Conservation (phyloP, 306 rosid genomes). For the Inga leiocalycina region DNA sequence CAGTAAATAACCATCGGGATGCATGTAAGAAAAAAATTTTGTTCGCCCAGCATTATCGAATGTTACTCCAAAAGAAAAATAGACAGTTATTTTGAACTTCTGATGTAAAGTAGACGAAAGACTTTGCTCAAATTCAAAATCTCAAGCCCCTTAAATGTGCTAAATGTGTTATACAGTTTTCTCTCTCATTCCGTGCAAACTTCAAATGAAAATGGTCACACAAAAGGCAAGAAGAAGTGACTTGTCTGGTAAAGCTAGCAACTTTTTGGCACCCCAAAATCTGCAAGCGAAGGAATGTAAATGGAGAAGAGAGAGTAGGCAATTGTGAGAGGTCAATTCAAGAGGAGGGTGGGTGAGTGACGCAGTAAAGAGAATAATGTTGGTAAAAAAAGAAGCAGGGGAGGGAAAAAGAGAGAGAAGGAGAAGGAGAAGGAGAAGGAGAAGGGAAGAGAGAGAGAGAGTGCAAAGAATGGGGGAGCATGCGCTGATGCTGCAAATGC, state of each 20-base stretch:
- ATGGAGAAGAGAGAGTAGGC: neutral
- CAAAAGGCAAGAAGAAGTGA: neutral
- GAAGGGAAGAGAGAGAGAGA: neutral
- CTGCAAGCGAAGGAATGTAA: neutral
- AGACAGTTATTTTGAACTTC: neutral
- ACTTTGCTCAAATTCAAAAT: neutral
- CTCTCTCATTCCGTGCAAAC: neutral
- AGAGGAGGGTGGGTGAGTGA: neutral
- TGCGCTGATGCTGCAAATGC: slow-evolving; percentile 39
- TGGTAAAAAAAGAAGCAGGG: neutral
- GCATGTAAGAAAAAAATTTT: slow-evolving; percentile 32
- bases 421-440: neutral
- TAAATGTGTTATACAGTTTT: neutral
- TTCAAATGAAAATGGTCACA: neutral
- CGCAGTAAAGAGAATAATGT: neutral
- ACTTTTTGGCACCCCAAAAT: neutral
- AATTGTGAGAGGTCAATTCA: neutral
- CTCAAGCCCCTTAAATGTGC: neutral
- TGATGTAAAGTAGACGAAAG: neutral
- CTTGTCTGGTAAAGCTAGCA: neutral
- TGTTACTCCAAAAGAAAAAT: slow-evolving; percentile 1
- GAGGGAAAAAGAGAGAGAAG: neutral
- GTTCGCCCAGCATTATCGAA: slow-evolving; percentile 11
- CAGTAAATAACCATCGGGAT: slow-evolving; percentile 33
- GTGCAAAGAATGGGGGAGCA: slow-evolving; percentile 45